Conservation (phyloP, 2,329 filamentous ascomycete genomes). For the Ophiobolus disseminans region DNA sequence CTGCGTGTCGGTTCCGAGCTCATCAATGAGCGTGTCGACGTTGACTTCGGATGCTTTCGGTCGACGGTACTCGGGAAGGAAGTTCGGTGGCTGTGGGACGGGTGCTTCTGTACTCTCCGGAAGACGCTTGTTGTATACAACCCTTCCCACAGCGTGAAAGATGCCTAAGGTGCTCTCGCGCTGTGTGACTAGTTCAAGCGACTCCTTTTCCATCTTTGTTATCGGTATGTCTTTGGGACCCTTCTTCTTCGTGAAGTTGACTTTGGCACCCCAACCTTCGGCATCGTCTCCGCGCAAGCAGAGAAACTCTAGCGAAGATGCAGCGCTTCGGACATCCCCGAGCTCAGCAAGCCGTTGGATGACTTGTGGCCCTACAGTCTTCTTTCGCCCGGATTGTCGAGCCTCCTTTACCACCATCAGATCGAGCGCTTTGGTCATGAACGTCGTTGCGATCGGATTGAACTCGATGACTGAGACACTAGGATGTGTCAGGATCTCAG, state of each 20-base stretch:
- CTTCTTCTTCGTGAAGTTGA: conserved; percentile 67
- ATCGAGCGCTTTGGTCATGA: conserved; percentile 84
- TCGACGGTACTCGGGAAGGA: conserved; percentile 54
- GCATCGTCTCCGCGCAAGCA: conserved; percentile 81
- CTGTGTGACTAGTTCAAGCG: conserved; percentile 80
- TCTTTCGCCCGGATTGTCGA: conserved; percentile 74
- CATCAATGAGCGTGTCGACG: conserved; percentile 79
- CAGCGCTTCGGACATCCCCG: conserved; percentile 91
- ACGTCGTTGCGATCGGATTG: conserved; percentile 86
- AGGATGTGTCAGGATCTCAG: conserved; percentile 83
- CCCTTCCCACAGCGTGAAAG: conserved; percentile 94
- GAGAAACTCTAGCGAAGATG: conserved; percentile 90
- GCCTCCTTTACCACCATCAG: conserved; percentile 85
- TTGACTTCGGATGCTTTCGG: conserved; percentile 54
- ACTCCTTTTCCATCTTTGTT: conserved; percentile 80
- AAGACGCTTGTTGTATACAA: conserved; percentile 93
- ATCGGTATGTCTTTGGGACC: conserved; percentile 65
- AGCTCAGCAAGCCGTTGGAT: conserved; percentile 82
- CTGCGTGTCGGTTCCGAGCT: conserved; percentile 88
- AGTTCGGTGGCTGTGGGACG: conserved; percentile 54
- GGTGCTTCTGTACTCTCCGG: conserved; percentile 45
- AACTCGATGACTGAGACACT: conserved; percentile 85
- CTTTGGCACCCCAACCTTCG: conserved; percentile 81
- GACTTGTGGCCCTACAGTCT: conserved; percentile 78
- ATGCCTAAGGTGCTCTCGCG: conserved; percentile 90